phyloP scores from a whole-genome alignment of 2,329 filamentous ascomycete species.

The Alternaria viburni region DNA sequence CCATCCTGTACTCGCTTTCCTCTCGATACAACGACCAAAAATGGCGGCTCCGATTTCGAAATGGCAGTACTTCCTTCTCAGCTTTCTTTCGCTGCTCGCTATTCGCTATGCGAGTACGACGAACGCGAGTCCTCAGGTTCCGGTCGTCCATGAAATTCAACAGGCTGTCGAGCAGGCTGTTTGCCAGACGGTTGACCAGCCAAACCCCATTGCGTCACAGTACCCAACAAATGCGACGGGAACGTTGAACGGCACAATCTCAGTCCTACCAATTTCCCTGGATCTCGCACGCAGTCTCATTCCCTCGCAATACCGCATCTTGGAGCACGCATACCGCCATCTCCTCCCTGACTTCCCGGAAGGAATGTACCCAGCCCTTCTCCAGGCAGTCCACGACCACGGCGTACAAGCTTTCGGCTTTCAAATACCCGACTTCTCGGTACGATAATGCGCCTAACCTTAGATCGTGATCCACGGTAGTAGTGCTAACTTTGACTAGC shows the following conservation, averaged over 20 bases:
- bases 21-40: constrained; percentile 34
- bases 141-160: not conserved
- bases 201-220: constrained; percentile 58
- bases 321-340: constrained; percentile 56
- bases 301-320: constrained; percentile 57
- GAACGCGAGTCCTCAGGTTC: constrained; percentile 8
- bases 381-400: constrained; percentile 60
- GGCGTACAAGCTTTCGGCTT: constrained; percentile 56
- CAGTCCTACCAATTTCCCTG: constrained; percentile 60
- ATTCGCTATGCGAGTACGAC: constrained; percentile 33
- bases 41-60: constrained; percentile 29
- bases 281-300: constrained; percentile 56
- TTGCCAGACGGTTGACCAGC: constrained; percentile 40
- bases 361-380: constrained; percentile 61
- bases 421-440: constrained; percentile 57
- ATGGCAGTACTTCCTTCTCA: constrained; percentile 36
- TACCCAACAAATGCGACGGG: constrained; percentile 60
- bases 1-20: constrained; percentile 39
- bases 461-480: not conserved
- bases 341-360: constrained; percentile 58
- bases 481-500: constrained; percentile 43
- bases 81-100: constrained; percentile 34
- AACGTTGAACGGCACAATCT: constrained; percentile 61
- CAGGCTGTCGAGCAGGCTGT: not conserved
- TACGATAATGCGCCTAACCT: constrained; percentile 34